Evolutionary conservation across 164 flowering plant genomes (phyloP).

Genomic region (Piper longum): DNA sequence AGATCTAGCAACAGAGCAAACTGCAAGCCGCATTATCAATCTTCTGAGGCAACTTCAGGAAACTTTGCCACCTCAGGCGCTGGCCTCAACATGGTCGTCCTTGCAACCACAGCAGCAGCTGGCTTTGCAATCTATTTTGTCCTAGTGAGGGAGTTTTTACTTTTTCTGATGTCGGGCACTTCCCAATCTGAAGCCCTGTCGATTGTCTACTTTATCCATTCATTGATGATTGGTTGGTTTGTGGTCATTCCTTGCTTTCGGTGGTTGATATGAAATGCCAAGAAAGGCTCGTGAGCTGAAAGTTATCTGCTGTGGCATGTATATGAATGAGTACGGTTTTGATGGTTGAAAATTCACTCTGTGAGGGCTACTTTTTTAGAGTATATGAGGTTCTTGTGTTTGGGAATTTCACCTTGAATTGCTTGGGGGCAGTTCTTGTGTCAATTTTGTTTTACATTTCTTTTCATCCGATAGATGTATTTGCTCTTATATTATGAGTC

Average conservation of each 20-base stretch:
- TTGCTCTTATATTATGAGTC: neutral
- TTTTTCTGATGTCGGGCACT: neutral
- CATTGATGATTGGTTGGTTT: neutral
- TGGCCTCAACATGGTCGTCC: slow-evolving; percentile 78
- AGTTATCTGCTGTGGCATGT: neutral
- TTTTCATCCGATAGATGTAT: neutral
- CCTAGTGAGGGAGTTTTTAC: slow-evolving; percentile 22
- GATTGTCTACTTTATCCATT: neutral
- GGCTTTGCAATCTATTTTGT: slow-evolving; percentile 72
- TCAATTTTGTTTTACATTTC: neutral
- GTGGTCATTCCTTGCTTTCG: neutral
- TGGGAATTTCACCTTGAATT: neutral
- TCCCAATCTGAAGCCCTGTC: neutral
- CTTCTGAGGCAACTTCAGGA: slow-evolving; percentile 82
- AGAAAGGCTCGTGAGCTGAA: neutral
- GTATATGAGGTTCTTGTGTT: neutral
- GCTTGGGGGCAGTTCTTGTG: neutral
- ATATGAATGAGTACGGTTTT: neutral
- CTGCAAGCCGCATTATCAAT: slow-evolving; percentile 62
- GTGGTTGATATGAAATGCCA: neutral
- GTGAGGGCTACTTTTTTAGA: neutral
- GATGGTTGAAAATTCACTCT: neutral
- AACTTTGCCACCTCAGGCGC: slow-evolving; percentile 66
- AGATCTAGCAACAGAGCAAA: slow-evolving; percentile 70
- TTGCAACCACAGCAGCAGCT: slow-evolving; percentile 91